phyloP scores from a whole-genome alignment of 2,329 filamentous ascomycete genomes.

The Clarireedia paspali region DNA sequence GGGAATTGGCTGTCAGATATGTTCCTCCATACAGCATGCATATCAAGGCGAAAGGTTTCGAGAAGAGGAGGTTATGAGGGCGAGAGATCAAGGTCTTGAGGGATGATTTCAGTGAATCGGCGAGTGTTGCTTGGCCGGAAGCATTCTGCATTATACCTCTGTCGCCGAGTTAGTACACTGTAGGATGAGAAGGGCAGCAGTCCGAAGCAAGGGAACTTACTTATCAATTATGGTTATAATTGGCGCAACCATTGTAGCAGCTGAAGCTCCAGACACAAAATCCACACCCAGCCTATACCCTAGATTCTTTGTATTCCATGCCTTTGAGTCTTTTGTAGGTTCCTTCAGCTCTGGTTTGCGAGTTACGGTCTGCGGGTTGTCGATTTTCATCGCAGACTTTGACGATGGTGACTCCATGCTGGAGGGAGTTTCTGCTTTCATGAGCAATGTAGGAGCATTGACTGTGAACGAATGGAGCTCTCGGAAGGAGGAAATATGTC shows the following conservation, averaged over 20 bases:
- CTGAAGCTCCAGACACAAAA: slow-evolving; percentile 58
- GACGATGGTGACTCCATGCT: slow-evolving; percentile 2
- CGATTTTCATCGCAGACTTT: slow-evolving; percentile 3
- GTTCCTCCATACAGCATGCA: slow-evolving; percentile 77
- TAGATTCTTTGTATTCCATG: slow-evolving; percentile 73
- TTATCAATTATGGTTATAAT: slow-evolving; percentile 83
- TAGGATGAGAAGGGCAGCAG: slow-evolving; percentile 4
- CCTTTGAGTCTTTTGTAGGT: slow-evolving; percentile 13
- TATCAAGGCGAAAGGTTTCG: slow-evolving; percentile 62
- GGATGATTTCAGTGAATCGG: slow-evolving; percentile 51
- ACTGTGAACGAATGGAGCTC: neutral
- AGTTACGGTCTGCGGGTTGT: slow-evolving; percentile 5
- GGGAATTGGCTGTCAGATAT: slow-evolving; percentile 78
- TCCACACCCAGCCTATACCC: slow-evolving; percentile 61
- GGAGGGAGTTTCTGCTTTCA: neutral
- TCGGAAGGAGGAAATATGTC: neutral
- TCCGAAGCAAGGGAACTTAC: slow-evolving; percentile 37
- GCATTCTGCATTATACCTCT: slow-evolving; percentile 77
- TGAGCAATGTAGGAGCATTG: neutral
- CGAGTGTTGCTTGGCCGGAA: slow-evolving; percentile 57
- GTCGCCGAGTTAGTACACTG: slow-evolving; percentile 15
- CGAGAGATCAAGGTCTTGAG: slow-evolving; percentile 47
- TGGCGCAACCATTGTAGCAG: slow-evolving; percentile 71
- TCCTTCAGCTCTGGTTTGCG: slow-evolving; percentile 9
- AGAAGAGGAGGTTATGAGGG: slow-evolving; percentile 54